Evolutionary conservation across 1,284 basidiomycete species (phyloP), one percentile per base, ranked within the genome.

Genomic region (Sporisorium iseilematis-ciliati): DNA sequence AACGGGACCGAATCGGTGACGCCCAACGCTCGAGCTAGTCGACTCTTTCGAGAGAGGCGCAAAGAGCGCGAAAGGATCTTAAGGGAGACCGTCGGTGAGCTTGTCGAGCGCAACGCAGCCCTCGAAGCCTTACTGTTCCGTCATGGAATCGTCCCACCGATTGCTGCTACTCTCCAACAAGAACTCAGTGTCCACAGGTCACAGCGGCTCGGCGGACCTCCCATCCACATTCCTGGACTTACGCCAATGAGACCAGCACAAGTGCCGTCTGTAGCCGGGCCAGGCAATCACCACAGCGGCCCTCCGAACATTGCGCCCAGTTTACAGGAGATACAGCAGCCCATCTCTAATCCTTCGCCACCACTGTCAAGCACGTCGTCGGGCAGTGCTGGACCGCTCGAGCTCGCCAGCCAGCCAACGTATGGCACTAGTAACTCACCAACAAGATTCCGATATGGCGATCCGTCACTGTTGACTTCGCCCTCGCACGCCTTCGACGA

Each of bases 1-100:
- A 10, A 18, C 35, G 54, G 46, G 16, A 7, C 40, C 1, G 46
- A 35, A 16, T 56, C 61, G 0, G 2, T 49, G 10, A 64, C 60
- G 7, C 50, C 65, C 14, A 73, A 73, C 40, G 65, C 65, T 43
- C 33, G 58, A 26, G 65, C 70, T 3, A 73, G 65, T 43, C 57
- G 61, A 21, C 18, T 68, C 33, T 73, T 73, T 29, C 70, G 70
- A 7, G 65, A 73, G 21, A 40, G 70, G 35, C 60, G 70, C 4
- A 73, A 73, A 45, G 62, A 73, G 29, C 57, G 65, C 0, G 70
- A 73, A 41, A 64, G 33, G 41, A 31, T 73, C n/a, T 29, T 73
- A 11, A 40, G 70, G 20, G 65, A 73, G 55, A 67, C 70, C 0
- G 49, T 73, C 2, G 29, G 57, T 4, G 60, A 68, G 38, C 50